phyloP scores from a whole-genome alignment of 2,329 filamentous ascomycete genomes.

The Neonectria coccinea region DNA sequence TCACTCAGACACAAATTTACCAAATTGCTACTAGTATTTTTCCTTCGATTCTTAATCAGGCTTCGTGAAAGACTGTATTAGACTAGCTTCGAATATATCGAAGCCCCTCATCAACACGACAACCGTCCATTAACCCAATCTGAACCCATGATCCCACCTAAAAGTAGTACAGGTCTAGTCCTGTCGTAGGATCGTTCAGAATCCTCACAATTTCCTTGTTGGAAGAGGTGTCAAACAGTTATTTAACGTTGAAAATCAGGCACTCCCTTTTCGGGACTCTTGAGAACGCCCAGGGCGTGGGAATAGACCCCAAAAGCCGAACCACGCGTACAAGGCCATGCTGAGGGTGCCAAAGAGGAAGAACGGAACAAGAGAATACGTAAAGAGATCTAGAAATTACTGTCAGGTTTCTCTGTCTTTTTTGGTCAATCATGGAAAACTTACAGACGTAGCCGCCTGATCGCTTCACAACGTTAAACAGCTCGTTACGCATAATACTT shows the following conservation, averaged over 20 bases:
- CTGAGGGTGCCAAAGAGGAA: constrained; percentile 52
- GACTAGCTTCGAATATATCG: background rate
- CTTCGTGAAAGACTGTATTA: background rate
- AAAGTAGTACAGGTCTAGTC: background rate
- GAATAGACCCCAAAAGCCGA: constrained; percentile 27
- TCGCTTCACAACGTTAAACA: constrained; percentile 54
- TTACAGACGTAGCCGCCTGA: constrained; percentile 54
- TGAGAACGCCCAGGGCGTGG: background rate
- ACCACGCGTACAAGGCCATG: constrained; percentile 42
- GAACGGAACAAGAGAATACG: constrained; percentile 53
- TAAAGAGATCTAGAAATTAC: constrained; percentile 46
- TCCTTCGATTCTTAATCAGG: background rate
- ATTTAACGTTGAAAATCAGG: background rate
- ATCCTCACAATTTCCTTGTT: background rate
- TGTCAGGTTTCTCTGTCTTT: constrained; percentile 26
- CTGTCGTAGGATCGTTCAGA: background rate
- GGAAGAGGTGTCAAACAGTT: background rate
- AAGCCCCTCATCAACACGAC: background rate
- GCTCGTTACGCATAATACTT: constrained; percentile 55
- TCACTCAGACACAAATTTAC: background rate
- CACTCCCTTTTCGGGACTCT: background rate
- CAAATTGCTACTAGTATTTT: background rate
- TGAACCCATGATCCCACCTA: background rate
- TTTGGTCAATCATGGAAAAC: constrained; percentile 25
- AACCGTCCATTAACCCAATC: background rate